A percentile compares a stretch with the other conserved stretches of the same genome.
These are phyloP conservation scores for Meira nashicola DNA, from an alignment of 1,284 basidiomycete genomes.

Conservation along the genomic window DNA sequence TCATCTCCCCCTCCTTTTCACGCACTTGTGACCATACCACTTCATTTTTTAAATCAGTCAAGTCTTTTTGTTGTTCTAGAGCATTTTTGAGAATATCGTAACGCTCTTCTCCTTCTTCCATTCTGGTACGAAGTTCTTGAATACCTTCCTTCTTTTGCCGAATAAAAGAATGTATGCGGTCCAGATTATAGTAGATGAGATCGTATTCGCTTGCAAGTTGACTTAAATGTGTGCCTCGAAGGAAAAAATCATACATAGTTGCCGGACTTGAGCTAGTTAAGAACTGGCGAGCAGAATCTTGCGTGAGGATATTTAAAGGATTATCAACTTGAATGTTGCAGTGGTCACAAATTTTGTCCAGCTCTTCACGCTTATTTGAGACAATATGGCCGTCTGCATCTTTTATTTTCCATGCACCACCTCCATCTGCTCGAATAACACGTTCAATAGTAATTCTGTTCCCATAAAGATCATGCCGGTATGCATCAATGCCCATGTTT, in stretches of 20 bases:
- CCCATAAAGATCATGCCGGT: constrained; percentile 74
- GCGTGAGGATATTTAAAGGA: constrained; percentile 74
- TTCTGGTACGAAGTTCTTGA: constrained; percentile 65
- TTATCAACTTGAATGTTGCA: constrained; percentile 97
- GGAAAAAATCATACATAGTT: constrained; percentile 68
- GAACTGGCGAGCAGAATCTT: constrained; percentile 69
- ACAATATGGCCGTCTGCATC: constrained; percentile 63
- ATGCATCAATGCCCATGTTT: constrained; percentile 86
- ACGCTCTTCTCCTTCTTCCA: constrained; percentile 62
- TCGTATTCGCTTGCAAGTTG: constrained; percentile 84
- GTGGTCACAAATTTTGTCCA: constrained; percentile 82
- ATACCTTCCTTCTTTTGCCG: constrained; percentile 61
- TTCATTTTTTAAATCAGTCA: constrained; percentile 70
- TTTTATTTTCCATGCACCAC: constrained; percentile 77
- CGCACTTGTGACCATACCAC: constrained; percentile 84
- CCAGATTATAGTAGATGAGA: constrained; percentile 58
- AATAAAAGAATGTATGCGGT: constrained; percentile 34
- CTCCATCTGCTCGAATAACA: constrained; percentile 69
- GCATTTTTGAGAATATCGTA: constrained; percentile 71
- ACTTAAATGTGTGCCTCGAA: constrained; percentile 83
- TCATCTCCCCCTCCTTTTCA: constrained; percentile 33
- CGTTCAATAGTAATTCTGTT: constrained; percentile 80
- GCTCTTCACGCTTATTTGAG: constrained; percentile 76
- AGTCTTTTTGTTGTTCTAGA: constrained; percentile 65
- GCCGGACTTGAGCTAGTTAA: constrained; percentile 71